These are phyloP conservation scores for Epichloe gansuensis DNA, from an alignment of 2,329 filamentous ascomycete species.

Conservation along the genomic window DNA sequence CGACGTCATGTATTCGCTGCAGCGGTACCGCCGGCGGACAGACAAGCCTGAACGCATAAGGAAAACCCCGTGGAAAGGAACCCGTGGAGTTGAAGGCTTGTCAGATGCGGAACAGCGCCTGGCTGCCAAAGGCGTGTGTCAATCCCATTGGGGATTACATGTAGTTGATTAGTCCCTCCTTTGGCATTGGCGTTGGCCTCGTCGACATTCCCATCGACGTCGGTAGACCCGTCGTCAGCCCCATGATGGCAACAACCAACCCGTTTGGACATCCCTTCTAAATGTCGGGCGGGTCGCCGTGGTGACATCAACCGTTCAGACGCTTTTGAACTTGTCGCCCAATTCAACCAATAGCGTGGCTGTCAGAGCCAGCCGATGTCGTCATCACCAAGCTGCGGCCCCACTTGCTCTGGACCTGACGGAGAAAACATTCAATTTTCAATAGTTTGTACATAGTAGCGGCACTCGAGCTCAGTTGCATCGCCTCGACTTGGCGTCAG, in stretches of 20 bases:
- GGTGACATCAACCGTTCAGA: not conserved
- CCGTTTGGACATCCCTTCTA: not conserved
- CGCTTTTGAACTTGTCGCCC: not conserved
- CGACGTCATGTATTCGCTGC: not conserved
- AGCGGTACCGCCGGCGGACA: not conserved
- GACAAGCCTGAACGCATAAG: too few relatives aligned
- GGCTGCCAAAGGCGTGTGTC: too few relatives aligned
- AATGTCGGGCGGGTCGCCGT: not conserved
- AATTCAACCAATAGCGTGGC: not conserved
- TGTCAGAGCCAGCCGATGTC: conserved; percentile 6
- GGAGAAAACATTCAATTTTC: too few relatives aligned
- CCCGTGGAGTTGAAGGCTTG: not conserved
- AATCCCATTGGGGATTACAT: too few relatives aligned
- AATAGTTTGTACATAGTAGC: too few relatives aligned
- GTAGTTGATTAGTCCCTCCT: not conserved
- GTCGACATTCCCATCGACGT: not conserved
- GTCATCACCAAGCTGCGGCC: conserved; percentile 8
- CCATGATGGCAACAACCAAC: not conserved
- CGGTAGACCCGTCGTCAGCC: not conserved
- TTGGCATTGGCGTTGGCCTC: not conserved
- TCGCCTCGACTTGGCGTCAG: not conserved
- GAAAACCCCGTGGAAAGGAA: too few relatives aligned
- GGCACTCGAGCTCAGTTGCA: not conserved
- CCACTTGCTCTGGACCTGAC: conserved; percentile 3
- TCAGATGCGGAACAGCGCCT: not conserved